phyloP scores from a whole-genome alignment of 106 monocot genomes.

The Apostasia ramifera region DNA sequence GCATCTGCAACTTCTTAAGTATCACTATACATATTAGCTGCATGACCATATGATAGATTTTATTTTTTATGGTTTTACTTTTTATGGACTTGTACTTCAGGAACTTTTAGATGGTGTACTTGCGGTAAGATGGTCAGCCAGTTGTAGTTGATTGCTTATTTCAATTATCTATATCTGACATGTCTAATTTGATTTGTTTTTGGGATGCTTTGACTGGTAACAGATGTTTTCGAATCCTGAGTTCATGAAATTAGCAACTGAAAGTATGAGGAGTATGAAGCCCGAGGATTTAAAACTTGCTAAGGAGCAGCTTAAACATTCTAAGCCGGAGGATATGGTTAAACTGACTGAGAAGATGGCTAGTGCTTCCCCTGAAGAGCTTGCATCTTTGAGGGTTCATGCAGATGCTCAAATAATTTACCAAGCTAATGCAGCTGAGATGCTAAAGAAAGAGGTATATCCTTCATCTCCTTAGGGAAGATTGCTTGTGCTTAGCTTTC shows the following conservation, averaged over 20 bases:
- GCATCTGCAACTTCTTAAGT: not conserved
- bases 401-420: constrained; percentile 70
- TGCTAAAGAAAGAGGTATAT: constrained; percentile 82
- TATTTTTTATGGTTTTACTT: not conserved
- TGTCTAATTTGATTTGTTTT: not conserved
- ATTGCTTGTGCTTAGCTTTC: not conserved
- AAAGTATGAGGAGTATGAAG: constrained; percentile 79
- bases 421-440: constrained; percentile 62
- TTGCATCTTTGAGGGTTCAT: constrained; percentile 74
- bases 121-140: too few species aligned
- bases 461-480: not conserved
- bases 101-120: too few species aligned
- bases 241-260: constrained; percentile 70
- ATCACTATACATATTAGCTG: not conserved
- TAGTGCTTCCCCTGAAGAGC: constrained; percentile 75
- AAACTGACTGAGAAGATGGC: constrained; percentile 66
- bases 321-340: constrained; percentile 77
- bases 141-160: too few species aligned
- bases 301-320: constrained; percentile 76
- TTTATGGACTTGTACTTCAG: too few species aligned
- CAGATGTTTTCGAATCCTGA: constrained; percentile 98
- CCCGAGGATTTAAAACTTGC: constrained; percentile 76
- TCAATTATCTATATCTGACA: not conserved
- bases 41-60: not conserved
- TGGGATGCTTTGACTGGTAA: constrained; percentile 5